Base-by-base conservation (phyloP, 495 filamentous ascomycete species). In the Podospora conica region DNA sequence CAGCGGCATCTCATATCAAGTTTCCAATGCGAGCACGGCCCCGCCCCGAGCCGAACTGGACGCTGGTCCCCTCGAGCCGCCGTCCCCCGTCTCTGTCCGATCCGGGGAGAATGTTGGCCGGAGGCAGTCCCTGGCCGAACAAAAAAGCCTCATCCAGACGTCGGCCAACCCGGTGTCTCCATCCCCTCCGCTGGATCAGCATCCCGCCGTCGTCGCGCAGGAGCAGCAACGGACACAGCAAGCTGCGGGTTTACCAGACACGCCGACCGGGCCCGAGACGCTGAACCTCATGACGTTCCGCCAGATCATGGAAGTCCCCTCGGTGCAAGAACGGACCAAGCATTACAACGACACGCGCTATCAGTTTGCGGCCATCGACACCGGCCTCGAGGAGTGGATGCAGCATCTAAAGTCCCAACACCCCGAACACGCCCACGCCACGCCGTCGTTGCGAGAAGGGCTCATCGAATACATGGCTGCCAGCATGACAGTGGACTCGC, bases 361-460 rank as follows among this genome's bases (percentile, higher is more conserved):
- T 18, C 87, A 91, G 61, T 92, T 91, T 67, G 88, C 89, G 1
- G 76, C 80, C 10, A 83, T 88, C 63, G 85, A 96, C 63, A 88
- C 88, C 9, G 92, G 93, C 3, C 76, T 97, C 11, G 76, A 78
- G n/a, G 78, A 88, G 60, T 97, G 93, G 93, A 77, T 96, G 59
- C 66, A 78, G 21, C 68, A 79, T 7, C 86, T 81, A 68, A 55
- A 69, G 23, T 70, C 74, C 3, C 65, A 56, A 23, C 70, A 79
- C 28, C 73, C 74, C 1, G 81, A 83, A 54, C 77, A 79, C 58
- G 70, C 70, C 9, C 70, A 70, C 20, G 69, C 71, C 0, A 76
- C 66, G 53, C 55, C 66, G 7, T 73, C 73, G 22, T 70, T 72
- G 48, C 61, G 64, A 21, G 58, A 63, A 12, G 61, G 65, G 1